phyloP scores from a whole-genome alignment of 2,329 filamentous ascomycete genomes.

The Botrytis paeoniae region DNA sequence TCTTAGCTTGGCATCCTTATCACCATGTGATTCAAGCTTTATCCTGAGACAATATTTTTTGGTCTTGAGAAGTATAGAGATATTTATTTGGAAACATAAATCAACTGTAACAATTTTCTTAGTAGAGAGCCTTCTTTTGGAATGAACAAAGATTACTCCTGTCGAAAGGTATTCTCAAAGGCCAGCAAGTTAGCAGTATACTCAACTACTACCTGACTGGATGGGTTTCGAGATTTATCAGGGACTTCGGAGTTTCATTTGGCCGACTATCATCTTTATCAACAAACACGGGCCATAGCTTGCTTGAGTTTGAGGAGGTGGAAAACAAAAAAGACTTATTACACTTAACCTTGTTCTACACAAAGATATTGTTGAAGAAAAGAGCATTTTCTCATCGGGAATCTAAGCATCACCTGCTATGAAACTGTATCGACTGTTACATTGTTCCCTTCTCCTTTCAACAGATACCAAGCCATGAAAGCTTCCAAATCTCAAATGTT shows the following conservation, averaged over 20 bases:
- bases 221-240: not conserved
- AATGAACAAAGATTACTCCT: not conserved
- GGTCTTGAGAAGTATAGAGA: not conserved
- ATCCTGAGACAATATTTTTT: not conserved
- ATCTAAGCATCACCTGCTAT: not conserved
- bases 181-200: not conserved
- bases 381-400: not conserved
- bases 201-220: not conserved
- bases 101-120: too few relatives aligned
- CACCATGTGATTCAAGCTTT: not conserved
- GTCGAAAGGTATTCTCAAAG: not conserved
- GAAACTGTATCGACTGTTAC: too few relatives aligned
- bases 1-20: conserved; percentile 6
- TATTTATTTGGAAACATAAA: not conserved
- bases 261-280: not conserved
- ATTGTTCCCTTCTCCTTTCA: not conserved
- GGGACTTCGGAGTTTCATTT: not conserved
- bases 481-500: not conserved
- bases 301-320: not conserved
- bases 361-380: not conserved
- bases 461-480: not conserved
- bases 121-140: not conserved
- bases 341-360: not conserved
- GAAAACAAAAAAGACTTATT: not conserved
- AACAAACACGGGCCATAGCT: not conserved